These are phyloP conservation scores for Alternaria longipes DNA, from an alignment of 2,329 filamentous ascomycete species.

Conservation along the genomic window DNA sequence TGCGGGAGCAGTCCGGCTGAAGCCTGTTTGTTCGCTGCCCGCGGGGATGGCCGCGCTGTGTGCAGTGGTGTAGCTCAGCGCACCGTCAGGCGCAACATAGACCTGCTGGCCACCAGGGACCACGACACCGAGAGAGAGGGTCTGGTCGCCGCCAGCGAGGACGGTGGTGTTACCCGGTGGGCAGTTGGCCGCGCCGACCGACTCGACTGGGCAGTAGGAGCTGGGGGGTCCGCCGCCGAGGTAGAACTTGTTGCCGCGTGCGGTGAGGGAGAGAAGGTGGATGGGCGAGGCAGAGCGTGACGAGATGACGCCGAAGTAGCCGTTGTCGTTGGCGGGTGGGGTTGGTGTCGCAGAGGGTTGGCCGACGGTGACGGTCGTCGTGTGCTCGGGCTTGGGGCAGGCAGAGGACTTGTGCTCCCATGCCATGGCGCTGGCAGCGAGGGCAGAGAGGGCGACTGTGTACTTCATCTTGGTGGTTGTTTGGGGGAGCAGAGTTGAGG, in stretches of 20 bases:
- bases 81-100: conserved; percentile 65
- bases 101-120: conserved; percentile 71
- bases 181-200: conserved; percentile 51
- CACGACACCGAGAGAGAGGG: conserved; percentile 55
- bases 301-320: conserved; percentile 56
- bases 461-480: conserved; percentile 46
- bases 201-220: conserved; percentile 59
- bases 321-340: conserved; percentile 11
- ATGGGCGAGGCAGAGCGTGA: conserved; percentile 60
- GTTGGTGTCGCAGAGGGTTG: neutral
- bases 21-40: conserved; percentile 58
- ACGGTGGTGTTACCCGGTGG: conserved; percentile 60
- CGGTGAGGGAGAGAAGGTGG: conserved; percentile 59
- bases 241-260: conserved; percentile 60
- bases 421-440: conserved; percentile 12
- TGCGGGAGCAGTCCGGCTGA: conserved; percentile 48
- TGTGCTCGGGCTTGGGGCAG: conserved; percentile 34
- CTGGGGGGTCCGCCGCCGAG: conserved; percentile 56
- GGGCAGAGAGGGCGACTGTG: conserved; percentile 25
- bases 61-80: conserved; percentile 64
- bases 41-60: conserved; percentile 64
- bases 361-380: conserved; percentile 35
- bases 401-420: neutral
- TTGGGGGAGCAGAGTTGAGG: neutral
- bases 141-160: conserved; percentile 50